Conservation (phyloP, 2,329 filamentous ascomycete genomes). For the Botrytis cinerea region DNA sequence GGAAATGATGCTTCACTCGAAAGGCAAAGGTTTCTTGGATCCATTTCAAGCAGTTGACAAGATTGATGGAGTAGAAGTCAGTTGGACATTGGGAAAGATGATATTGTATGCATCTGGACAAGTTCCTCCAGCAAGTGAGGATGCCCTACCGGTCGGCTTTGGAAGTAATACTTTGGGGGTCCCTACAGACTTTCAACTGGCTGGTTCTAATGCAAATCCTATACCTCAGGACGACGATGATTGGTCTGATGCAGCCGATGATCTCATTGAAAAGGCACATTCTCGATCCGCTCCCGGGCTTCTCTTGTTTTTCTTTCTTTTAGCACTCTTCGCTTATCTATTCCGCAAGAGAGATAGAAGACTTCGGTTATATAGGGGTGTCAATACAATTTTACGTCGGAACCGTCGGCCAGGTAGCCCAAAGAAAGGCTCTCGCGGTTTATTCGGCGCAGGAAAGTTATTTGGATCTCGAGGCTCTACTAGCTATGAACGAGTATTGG, state of each 20-base stretch:
- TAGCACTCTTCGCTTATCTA: slow-evolving; percentile 69
- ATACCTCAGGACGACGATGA: slow-evolving; percentile 52
- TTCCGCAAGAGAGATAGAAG: slow-evolving; percentile 79
- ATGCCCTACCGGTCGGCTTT: slow-evolving; percentile 81
- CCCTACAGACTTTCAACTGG: slow-evolving; percentile 80
- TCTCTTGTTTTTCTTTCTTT: slow-evolving; percentile 73
- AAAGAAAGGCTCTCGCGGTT: slow-evolving; percentile 49
- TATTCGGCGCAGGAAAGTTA: slow-evolving; percentile 61
- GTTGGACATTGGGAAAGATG: slow-evolving; percentile 97
- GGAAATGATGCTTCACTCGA: slow-evolving; percentile 65
- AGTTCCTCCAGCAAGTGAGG: slow-evolving; percentile 63
- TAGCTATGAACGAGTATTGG: slow-evolving; percentile 80
- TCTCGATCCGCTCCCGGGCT: slow-evolving; percentile 72
- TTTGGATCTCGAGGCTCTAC: slow-evolving; percentile 58
- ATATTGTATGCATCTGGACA: slow-evolving; percentile 91
- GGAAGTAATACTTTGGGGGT: slow-evolving; percentile 72
- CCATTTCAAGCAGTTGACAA: slow-evolving; percentile 93
- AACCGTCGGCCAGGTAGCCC: slow-evolving; percentile 50
- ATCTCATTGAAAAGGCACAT: slow-evolving; percentile 65
- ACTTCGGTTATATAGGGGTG: slow-evolving; percentile 57
- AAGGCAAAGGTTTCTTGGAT: slow-evolving; percentile 74
- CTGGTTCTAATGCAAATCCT: slow-evolving; percentile 56
- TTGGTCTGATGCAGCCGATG: slow-evolving; percentile 54
- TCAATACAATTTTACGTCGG: slow-evolving; percentile 49
- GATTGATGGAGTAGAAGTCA: slow-evolving; percentile 87